Evolutionary conservation across 2,329 filamentous ascomycete genomes (phyloP), one percentile per base, ranked within the genome.

Genomic region (Microdochium paspali): DNA sequence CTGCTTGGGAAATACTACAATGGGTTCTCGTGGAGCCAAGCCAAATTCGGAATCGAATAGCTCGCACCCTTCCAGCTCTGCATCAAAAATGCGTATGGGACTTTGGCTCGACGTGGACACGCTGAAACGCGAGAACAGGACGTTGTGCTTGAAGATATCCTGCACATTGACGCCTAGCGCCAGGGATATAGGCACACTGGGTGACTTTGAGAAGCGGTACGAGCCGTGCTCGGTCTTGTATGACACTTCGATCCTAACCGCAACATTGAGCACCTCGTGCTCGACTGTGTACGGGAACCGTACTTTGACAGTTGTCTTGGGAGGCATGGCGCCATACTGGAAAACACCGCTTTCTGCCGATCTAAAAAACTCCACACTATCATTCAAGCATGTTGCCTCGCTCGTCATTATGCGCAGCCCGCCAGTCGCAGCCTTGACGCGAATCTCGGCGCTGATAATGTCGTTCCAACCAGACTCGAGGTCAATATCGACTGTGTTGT

Each of bases 151-250:
- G 71, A 97, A 97, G 24, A 94, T 80, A 56, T 98, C 93, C 58
- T 97, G 90, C 5, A 98, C 93, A 54, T 97, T 97, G 52, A 98
- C 93, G 3, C 91, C 90, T 3, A 98, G 74, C 0, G 89, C 87
- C 4, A 98, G 72, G 1, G 85, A 77, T 2, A 93, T 84, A 2
- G 83, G 77, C 20, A 94, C 73, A 3, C 74, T 78, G 20, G 79
- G 76, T 7, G 75, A 73, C 15, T 76, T 78, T 15, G 80, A 76
- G 60, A 84, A 85, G 47, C 74, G 72, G 53, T 88, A 87, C 7
- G 69, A 72, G 2, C 83, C 85, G 2, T 78, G 68, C 1, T 80
- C 71, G 0, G 87, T 90, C 2, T 76, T 76, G 59, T 93, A 95
- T 1, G 71, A 73, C 10, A 90, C 73, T 53, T 95, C 90, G n/a